Base-by-base conservation (phyloP, 1,284 basidiomycete genomes). In the Golubevia sp. region DNA sequence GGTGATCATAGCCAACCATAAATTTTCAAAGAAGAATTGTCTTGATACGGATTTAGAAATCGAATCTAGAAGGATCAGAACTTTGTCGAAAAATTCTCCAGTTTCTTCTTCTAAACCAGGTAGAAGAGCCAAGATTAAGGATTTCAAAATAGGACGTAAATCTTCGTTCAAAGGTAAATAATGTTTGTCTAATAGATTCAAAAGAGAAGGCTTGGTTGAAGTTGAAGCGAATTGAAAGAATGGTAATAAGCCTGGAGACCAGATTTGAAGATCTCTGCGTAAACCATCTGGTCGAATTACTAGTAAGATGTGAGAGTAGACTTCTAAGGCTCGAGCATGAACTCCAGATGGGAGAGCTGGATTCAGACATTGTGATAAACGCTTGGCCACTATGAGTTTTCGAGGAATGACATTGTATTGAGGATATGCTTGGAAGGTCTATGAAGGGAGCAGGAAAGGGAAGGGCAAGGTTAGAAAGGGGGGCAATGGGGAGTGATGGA, bases 151-250 rank as follows among this genome's bases (percentile, higher is more conserved):
- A 4, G 95, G 94, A 21, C 96, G 89, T 18, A 99, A 87, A 53
- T 89, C 88, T 18, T 86, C 86, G 84, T 92, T 90, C 6, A 99
- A 86, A 0, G 96, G 94, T 2, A 99, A 86, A 83, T 97, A 99
- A 62, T 66, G 73, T 20, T 60, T 55, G 27, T 82, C 77, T 55
- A 77, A 73, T 34, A 83, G 63, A 27, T 57, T 63, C 5, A 83
- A 63, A 11, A 83, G 58, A 3, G 66, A 55, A 0, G 77, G 77
- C 23, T 74, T 74, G 30, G 30, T 34, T 21, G 93, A 94, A 4
- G 94, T 99, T 15, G 95, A 91, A 3, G 97, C 94, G 84, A 94
- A 97, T 84, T 97, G 94, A 82, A 98, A 98, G 88, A 99, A 99
- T 0, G 97, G 97, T 77, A 99, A 96, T 7, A 99, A 85, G 2